These are phyloP conservation scores for Skeletonema tropicum DNA, from an alignment of 108 stramenopile species.

Conservation along the genomic window DNA sequence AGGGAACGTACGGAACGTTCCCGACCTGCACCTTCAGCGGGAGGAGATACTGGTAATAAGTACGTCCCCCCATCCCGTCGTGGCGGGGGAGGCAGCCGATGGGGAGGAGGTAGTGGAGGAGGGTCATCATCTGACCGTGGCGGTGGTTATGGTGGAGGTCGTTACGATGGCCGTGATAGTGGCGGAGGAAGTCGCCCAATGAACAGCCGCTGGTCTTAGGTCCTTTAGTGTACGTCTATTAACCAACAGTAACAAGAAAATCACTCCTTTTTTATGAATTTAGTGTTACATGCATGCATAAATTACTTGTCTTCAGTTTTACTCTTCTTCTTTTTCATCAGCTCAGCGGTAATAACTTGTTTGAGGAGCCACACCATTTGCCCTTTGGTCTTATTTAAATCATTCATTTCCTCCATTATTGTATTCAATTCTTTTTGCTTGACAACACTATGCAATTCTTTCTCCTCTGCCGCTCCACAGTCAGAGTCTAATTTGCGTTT, in stretches of 20 bases:
- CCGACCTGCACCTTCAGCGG: neutral
- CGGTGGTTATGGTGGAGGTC: constrained; percentile 50
- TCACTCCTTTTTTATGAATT: neutral
- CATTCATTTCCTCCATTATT: constrained; percentile 34
- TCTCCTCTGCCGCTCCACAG: constrained; percentile 2
- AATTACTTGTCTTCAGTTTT: neutral
- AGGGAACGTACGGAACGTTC: constrained; percentile 11
- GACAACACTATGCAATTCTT: constrained; percentile 9
- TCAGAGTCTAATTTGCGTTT: constrained; percentile 15
- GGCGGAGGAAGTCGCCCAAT: neutral
- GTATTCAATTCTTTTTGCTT: constrained; percentile 46
- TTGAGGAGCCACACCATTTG: constrained; percentile 52
- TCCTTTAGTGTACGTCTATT: neutral
- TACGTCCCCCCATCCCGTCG: constrained; percentile 80
- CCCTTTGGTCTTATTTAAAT: constrained; percentile 44
- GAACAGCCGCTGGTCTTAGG: neutral
- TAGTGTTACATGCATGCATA: neutral
- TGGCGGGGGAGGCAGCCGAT: constrained; percentile 30
- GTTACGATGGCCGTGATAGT: constrained; percentile 37
- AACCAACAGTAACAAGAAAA: too few species aligned
- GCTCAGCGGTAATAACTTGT: constrained; percentile 20
- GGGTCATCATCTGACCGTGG: constrained; percentile 49
- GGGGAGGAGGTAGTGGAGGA: constrained; percentile 41
- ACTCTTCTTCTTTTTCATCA: neutral
- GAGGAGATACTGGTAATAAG: constrained; percentile 38